Percentiles rank a stretch among this genome's conserved stretches.
These are phyloP conservation scores for Pulveroboletus sp. DNA, from an alignment of 768 basidiomycete genomes.

Conservation along the genomic window DNA sequence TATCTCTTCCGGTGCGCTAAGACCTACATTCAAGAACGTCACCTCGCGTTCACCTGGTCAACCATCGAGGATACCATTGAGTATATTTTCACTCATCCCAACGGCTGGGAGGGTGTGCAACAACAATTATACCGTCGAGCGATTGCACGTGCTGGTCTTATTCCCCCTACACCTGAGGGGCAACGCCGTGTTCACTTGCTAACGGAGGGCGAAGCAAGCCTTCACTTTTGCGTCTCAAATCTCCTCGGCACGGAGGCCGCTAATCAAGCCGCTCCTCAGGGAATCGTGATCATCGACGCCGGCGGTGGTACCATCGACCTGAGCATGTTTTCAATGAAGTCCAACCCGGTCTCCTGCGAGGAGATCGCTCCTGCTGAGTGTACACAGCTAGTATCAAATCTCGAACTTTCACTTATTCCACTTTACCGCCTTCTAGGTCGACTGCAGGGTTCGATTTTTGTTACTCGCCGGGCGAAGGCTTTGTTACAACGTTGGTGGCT, in stretches of 20 bases:
- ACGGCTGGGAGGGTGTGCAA: conserved; percentile 26
- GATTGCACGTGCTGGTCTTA: conserved; percentile 15
- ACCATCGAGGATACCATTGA: conserved; percentile 11
- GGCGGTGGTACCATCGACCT: too few species aligned
- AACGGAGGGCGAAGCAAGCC: background rate
- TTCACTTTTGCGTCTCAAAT: too few species aligned
- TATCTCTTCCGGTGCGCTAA: background rate
- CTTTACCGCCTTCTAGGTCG: conserved; percentile 28
- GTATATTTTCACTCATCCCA: conserved; percentile 25
- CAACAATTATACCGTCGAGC: conserved; percentile 23
- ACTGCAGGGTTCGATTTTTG: conserved; percentile 44
- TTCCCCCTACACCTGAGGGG: conserved; percentile 11
- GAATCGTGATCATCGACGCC: too few species aligned
- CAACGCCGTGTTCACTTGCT: conserved; percentile 8
- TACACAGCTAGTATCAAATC: background rate
- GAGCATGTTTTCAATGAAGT: conserved; percentile 4
- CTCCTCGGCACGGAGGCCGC: too few species aligned
- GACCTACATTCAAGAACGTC: conserved; percentile 6
- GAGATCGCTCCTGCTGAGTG: conserved; percentile 32
- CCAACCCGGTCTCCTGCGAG: conserved; percentile 24
- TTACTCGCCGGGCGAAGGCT: conserved; percentile 35
- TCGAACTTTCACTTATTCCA: background rate
- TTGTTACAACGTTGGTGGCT: conserved; percentile 33
- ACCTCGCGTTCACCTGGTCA: conserved; percentile 16
- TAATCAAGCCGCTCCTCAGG: too few species aligned